Percentiles rank a stretch among this genome's conserved stretches.
Conservation (phyloP, 2,329 filamentous ascomycete species). For the Aspergillus proliferans region DNA sequence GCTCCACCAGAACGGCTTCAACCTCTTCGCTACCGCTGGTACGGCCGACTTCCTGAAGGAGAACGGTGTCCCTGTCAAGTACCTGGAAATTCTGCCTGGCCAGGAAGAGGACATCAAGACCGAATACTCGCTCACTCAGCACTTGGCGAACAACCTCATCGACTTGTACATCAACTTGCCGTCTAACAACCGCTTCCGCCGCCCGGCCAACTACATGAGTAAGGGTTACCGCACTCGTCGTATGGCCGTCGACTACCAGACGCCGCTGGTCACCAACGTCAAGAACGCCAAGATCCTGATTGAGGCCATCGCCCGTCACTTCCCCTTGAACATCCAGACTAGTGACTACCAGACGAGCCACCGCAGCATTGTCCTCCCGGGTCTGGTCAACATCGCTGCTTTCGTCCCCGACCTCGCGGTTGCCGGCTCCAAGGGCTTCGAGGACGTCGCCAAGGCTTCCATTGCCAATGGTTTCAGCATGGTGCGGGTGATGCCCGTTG, state of each 20-base stretch:
- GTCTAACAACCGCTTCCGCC: slow-evolving; percentile 95
- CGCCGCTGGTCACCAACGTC: slow-evolving; percentile 94
- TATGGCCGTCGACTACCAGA: slow-evolving; percentile 98
- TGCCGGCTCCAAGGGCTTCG: slow-evolving; percentile 60
- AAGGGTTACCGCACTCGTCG: slow-evolving; percentile 93
- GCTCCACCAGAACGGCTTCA: slow-evolving; percentile 85
- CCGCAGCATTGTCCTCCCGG: slow-evolving; percentile 65
- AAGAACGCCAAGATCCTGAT: slow-evolving; percentile 98
- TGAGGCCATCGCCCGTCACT: slow-evolving; percentile 86
- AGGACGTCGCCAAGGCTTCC: slow-evolving; percentile 65
- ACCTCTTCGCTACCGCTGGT: slow-evolving; percentile 90
- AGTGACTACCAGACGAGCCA: slow-evolving; percentile 92
- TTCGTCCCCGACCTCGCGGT: slow-evolving; percentile 69
- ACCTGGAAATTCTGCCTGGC: slow-evolving; percentile 76
- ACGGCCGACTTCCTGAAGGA: slow-evolving; percentile 95
- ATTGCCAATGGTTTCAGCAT: slow-evolving; percentile 72
- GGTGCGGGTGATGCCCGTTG: slow-evolving; percentile 72
- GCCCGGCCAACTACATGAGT: slow-evolving; percentile 97
- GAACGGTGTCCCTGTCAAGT: slow-evolving; percentile 86
- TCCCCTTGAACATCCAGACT: slow-evolving; percentile 72
- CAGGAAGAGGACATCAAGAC: slow-evolving; percentile 80
- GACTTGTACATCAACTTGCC: slow-evolving; percentile 98
- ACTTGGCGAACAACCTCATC: slow-evolving; percentile 95
- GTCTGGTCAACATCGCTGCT: slow-evolving; percentile 71
- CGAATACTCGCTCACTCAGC: slow-evolving; percentile 94